A percentile compares a stretch with the other conserved stretches of the same genome.
phyloP scores from a whole-genome alignment of 2,329 filamentous ascomycete species.

The Ascochyta fabae region DNA sequence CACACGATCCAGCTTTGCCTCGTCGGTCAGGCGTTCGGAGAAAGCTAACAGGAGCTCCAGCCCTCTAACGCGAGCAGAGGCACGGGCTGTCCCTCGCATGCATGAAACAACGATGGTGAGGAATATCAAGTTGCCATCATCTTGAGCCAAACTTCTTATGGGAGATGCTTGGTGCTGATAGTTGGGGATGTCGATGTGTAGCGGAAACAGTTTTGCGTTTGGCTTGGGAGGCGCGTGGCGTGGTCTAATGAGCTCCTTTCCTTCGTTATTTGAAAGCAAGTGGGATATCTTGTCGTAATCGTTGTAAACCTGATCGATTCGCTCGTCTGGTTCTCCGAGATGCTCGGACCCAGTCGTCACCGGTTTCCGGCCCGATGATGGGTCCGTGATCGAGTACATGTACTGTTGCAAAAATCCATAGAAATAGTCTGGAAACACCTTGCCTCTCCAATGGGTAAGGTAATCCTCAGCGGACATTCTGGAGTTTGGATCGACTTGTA shows the following conservation, averaged over 20 bases:
- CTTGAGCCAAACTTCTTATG: constrained; percentile 66
- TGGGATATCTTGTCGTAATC: constrained; percentile 99
- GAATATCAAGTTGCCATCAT: constrained; percentile 93
- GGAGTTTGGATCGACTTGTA: constrained; percentile 89
- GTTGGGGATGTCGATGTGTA: constrained; percentile 85
- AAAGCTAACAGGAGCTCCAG: constrained; percentile 93
- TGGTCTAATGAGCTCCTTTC: constrained; percentile 48
- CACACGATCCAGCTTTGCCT: constrained; percentile 92
- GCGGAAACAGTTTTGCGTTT: constrained; percentile 71
- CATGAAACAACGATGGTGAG: constrained; percentile 88
- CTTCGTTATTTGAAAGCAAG: constrained; percentile 78
- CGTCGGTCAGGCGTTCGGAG: constrained; percentile 87
- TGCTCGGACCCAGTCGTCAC: constrained; percentile 73
- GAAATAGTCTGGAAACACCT: constrained; percentile 95
- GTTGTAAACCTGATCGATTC: constrained; percentile 89
- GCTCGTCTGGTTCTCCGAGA: constrained; percentile 85
- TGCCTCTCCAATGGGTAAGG: constrained; percentile 86
- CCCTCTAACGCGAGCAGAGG: constrained; percentile 84
- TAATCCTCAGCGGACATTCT: constrained; percentile 95
- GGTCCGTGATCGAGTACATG: constrained; percentile 94
- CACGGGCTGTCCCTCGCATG: constrained; percentile 84
- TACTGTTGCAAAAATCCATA: constrained; percentile 98
- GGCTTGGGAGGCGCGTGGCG: constrained; percentile 44
- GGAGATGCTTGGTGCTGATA: constrained; percentile 74
- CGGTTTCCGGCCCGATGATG: constrained; percentile 77